Percentiles rank a stretch among this genome's conserved stretches.
Evolutionary conservation across 148 eudicot species (phyloP).

Genomic region (Linanthus parryae): DNA sequence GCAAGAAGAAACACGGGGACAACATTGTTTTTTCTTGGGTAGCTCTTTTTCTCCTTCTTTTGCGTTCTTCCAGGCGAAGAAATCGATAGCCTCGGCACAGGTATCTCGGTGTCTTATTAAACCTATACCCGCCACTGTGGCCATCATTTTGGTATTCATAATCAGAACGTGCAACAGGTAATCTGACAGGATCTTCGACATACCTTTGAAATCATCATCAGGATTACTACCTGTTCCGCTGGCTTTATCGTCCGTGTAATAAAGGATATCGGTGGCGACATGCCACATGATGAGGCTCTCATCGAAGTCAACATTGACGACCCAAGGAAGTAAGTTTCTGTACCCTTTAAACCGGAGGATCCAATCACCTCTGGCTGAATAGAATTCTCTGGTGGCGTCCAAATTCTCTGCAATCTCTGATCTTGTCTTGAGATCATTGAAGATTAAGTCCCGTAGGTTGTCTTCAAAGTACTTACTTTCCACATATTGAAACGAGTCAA

Average conservation of each 20-base stretch:
- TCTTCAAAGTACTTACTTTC: too few relatives aligned
- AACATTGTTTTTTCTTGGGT: too few relatives aligned
- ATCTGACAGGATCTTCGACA: too few relatives aligned
- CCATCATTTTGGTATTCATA: conserved; percentile 30
- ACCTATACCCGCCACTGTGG: conserved; percentile 36
- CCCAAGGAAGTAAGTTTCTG: conserved; percentile 14
- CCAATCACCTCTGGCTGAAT: conserved; percentile 25
- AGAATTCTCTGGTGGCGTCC: conserved; percentile 20
- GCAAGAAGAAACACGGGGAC: too few relatives aligned
- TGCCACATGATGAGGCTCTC: too few relatives aligned
- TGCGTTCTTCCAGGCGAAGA: conserved; percentile 7
- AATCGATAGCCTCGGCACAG: conserved; percentile 29
- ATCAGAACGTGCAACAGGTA: conserved; percentile 39
- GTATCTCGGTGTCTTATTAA: conserved; percentile 35
- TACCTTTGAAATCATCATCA: too few relatives aligned
- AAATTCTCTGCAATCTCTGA: conserved; percentile 24
- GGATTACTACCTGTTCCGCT: background rate
- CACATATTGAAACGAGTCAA: too few relatives aligned
- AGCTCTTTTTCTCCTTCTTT: background rate
- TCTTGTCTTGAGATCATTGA: conserved; percentile 28
- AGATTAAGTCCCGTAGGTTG: too few relatives aligned
- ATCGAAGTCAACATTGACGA: conserved; percentile 31
- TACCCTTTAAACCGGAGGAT: conserved; percentile 15
- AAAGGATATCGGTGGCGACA: too few relatives aligned
- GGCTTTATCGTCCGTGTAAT: background rate